Evolutionary conservation across 164 flowering plant genomes (phyloP), one percentile per base, ranked within the genome.

Genomic region (Hamamelis virginiana): DNA sequence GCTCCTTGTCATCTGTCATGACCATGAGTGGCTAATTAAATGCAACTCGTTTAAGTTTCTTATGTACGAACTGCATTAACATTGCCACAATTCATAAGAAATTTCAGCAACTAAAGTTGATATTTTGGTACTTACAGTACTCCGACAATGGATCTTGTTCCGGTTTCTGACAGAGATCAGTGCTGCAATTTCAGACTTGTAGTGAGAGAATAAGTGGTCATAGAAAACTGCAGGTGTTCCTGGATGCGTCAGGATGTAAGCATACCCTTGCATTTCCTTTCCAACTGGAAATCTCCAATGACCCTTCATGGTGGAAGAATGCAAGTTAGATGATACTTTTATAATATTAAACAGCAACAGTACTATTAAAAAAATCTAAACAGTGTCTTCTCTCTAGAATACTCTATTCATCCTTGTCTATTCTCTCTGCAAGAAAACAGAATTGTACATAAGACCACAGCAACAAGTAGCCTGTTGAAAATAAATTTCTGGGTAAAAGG

Each of bases 261-360:
- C 99, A 83, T 95, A 92, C 41, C 99, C 99, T 76, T 92, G 99
- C 96, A 95, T 92, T 80, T 95, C 98, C 78, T 90, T 95, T 55
- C 91, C 96, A 70, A 89, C 77, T 13, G 99, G 99, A 80, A 95
- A 95, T 82, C 99, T 90, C 99, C 99, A 95, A 77, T 95, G 99
- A 80, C 99, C 99, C 99, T 95, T 72, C 66, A 73, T 26, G 23
- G 25, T 45, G 46, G 33, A 61, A 43, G 19, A 33, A 46, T 53
- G 13, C 18, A 51, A 27, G 55, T 59, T 50, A 70, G 59, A 21
- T 22, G 16, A 44, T 51, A 23, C 13, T n/a, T 51, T n/a, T 56
- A 57, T 46, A 18, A 55, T 21, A 22, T 15, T 21, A 53, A 55
- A 18, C 28, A 18, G 9, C 10, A 11, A 46, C 9, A 48, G 25